These are phyloP conservation scores for Trichoderma pleuroti DNA, from an alignment of 2,329 filamentous ascomycete species.

Conservation along the genomic window DNA sequence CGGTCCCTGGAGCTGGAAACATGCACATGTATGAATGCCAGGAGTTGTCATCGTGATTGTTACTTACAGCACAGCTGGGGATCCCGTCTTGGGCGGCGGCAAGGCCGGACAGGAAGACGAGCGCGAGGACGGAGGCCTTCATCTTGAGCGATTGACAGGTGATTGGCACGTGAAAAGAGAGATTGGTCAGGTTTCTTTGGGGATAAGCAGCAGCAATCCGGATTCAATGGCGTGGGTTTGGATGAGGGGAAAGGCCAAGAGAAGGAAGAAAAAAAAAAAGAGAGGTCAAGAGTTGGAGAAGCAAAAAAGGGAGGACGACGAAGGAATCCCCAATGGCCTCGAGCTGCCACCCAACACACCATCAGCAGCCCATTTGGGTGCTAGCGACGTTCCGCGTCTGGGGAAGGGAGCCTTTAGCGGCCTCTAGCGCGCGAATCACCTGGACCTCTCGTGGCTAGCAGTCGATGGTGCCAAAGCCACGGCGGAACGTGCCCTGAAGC, in stretches of 20 bases:
- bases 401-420: background rate
- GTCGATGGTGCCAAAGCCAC: background rate
- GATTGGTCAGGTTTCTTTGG: background rate
- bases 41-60: background rate
- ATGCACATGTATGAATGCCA: background rate
- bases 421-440: background rate
- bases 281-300: background rate
- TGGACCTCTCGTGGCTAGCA: background rate
- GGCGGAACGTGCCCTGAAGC: background rate
- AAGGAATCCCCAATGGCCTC: background rate
- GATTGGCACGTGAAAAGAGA: background rate
- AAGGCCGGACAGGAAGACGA: slow-evolving; percentile 32
- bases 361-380: background rate
- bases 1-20: background rate
- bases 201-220: background rate
- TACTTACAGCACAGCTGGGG: slow-evolving; percentile 40
- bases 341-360: background rate
- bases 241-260: background rate
- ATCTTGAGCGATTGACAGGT: slow-evolving; percentile 28
- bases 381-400: background rate
- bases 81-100: slow-evolving; percentile 36
- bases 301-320: slow-evolving; percentile 2
- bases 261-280: background rate
- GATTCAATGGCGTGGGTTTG: too few relatives aligned
- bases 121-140: slow-evolving; percentile 34